Evolutionary conservation across 2,329 filamentous ascomycete genomes (phyloP).

Genomic region (Tolypocladium cylindrosporum): DNA sequence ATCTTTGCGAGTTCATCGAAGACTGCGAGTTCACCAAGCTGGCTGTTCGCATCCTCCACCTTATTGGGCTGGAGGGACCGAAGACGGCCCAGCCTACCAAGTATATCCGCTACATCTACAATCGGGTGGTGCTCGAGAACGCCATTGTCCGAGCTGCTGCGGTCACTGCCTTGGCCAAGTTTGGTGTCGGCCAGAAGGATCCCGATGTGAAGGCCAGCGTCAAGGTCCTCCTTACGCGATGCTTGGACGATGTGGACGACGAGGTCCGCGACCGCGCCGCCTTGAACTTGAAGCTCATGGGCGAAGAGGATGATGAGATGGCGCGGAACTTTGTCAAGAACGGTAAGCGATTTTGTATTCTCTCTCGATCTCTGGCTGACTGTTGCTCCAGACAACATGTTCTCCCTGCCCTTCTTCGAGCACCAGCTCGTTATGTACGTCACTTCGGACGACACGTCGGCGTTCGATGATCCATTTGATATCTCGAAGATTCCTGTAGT

Average conservation of each 20-base stretch:
- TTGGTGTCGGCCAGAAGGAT: constrained; percentile 93
- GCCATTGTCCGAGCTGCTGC: constrained; percentile 90
- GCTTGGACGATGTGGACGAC: constrained; percentile 93
- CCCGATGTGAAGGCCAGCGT: constrained; percentile 95
- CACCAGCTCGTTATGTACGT: constrained; percentile 98
- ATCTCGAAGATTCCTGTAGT: constrained; percentile 86
- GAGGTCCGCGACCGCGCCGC: constrained; percentile 95
- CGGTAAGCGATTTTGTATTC: constrained; percentile 37
- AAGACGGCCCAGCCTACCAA: constrained; percentile 94
- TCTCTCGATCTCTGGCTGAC: not conserved
- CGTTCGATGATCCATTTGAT: constrained; percentile 80
- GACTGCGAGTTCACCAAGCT: constrained; percentile 99
- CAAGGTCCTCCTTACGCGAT: constrained; percentile 81
- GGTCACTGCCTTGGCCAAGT: constrained; percentile 92
- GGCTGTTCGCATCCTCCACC: constrained; percentile 86
- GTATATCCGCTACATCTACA: constrained; percentile 99
- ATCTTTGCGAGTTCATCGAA: constrained; percentile 98
- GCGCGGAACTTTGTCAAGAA: constrained; percentile 88
- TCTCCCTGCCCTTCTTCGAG: constrained; percentile 87
- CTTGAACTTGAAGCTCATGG: constrained; percentile 84
- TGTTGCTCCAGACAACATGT: constrained; percentile 67
- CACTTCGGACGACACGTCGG: constrained; percentile 78
- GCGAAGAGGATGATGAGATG: constrained; percentile 81
- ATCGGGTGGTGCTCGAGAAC: constrained; percentile 94
- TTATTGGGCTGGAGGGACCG: constrained; percentile 88